Evolutionary conservation across 78 protist genomes (phyloP).

Genomic region (Dictyostelium purpureum): DNA sequence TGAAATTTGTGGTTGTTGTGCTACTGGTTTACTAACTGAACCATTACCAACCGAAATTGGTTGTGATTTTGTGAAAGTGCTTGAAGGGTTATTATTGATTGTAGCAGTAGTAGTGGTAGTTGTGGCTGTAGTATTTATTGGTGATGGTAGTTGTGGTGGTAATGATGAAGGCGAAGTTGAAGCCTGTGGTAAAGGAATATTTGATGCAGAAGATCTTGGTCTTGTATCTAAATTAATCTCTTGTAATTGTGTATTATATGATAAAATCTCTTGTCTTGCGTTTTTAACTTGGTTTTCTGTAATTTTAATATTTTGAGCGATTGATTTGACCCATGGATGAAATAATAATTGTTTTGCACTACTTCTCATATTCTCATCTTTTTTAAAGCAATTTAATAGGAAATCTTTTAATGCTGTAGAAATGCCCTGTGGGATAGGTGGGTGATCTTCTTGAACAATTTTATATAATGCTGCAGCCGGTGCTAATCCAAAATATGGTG

Average conservation of each 20-base stretch:
- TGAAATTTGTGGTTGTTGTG: not conserved
- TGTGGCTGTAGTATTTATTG: not conserved
- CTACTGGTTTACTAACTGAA: not conserved
- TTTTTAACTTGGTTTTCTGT: slow-evolving; percentile 19
- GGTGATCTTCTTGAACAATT: slow-evolving; percentile 83
- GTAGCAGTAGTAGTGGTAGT: not conserved
- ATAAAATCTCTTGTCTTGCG: slow-evolving; percentile 38
- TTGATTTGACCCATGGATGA: slow-evolving; percentile 90
- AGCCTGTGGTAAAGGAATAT: not conserved
- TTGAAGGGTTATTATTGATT: not conserved
- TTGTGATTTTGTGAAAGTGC: not conserved
- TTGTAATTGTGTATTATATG: slow-evolving; percentile 61
- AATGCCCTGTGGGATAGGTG: slow-evolving; percentile 91
- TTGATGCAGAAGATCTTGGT: slow-evolving; percentile 30
- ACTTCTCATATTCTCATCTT: slow-evolving; percentile 89
- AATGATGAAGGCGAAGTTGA: not conserved
- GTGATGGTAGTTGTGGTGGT: not conserved
- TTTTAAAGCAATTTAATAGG: slow-evolving; percentile 91
- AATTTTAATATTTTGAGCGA: not conserved
- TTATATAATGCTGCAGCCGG: slow-evolving; percentile 95
- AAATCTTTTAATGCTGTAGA: slow-evolving; percentile 90
- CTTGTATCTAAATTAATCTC: slow-evolving; percentile 26
- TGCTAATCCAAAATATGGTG: slow-evolving; percentile 94
- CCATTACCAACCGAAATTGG: not conserved
- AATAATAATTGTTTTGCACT: slow-evolving; percentile 86